A percentile compares a stretch with the other conserved stretches of the same genome.
Conservation (phyloP, 805 yeast genomes). For the Cyberlindnera meyerae region DNA sequence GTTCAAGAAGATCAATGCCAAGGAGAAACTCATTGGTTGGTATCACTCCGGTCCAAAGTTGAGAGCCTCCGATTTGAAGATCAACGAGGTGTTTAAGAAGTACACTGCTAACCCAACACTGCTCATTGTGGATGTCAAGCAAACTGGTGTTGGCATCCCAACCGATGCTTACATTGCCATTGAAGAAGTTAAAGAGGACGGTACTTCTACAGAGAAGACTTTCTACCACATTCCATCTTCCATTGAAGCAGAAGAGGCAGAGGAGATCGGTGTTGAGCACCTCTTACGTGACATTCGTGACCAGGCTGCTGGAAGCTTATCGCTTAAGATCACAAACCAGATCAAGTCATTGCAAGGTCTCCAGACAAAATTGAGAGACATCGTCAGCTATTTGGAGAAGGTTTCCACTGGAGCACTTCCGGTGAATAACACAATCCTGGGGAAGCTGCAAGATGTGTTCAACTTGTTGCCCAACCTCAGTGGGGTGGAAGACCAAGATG, state of each 20-base stretch:
- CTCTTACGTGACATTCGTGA: constrained; percentile 89
- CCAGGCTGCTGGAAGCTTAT: constrained; percentile 91
- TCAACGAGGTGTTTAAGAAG: constrained; percentile 82
- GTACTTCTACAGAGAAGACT: constrained; percentile 86
- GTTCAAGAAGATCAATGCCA: constrained; percentile 97
- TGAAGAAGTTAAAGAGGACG: constrained; percentile 95
- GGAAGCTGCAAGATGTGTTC: constrained; percentile 91
- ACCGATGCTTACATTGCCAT: constrained; percentile 92
- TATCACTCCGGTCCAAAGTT: constrained; percentile 97
- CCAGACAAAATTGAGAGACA: constrained; percentile 71
- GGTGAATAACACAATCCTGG: constrained; percentile 83
- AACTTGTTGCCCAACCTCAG: constrained; percentile 82
- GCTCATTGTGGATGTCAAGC: constrained; percentile 87
- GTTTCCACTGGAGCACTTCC: constrained; percentile 73
- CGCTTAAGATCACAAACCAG: constrained; percentile 83
- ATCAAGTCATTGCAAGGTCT: constrained; percentile 84
- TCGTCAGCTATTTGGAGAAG: constrained; percentile 70
- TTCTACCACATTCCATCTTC: constrained; percentile 89
- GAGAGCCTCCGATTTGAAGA: constrained; percentile 80
- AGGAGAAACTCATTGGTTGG: constrained; percentile 97
- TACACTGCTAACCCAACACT: constrained; percentile 79
- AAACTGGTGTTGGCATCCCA: constrained; percentile 79
- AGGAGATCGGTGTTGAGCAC: constrained; percentile 98
- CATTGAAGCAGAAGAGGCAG: constrained; percentile 98
- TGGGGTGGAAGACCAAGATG: constrained; percentile 31